Evolutionary conservation across 2,329 filamentous ascomycete genomes (phyloP), one percentile per base, ranked within the genome.

Genomic region (Fusarium austroafricanum): DNA sequence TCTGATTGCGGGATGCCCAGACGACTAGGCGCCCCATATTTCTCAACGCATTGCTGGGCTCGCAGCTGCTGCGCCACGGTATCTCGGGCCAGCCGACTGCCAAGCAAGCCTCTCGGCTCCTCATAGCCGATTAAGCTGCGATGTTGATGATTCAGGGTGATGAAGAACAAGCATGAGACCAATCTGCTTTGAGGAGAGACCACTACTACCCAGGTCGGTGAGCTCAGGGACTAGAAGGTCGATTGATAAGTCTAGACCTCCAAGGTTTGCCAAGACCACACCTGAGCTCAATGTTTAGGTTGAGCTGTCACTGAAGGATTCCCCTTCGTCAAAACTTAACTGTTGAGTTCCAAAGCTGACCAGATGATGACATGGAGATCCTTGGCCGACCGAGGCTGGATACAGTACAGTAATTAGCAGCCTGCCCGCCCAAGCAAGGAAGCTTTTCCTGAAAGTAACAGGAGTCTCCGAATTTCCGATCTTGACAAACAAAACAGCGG

Each of bases 71-170:
- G 68, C 72, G 72, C 72, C 72, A 72, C 71, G 76, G 67, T 37
- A 67, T 72, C 33, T 75, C 67, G 71, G 72, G 62, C 65, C 64
- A 72, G 56, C 72, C 71, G 72, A 74, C 58, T 72, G 72, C 72
- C 72, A 74, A 74, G 72, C 63, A 69, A 73, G 71, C 67, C 71
- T 73, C 72, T 74, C 72, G 72, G 72, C 72, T 74, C 61, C 61
- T 73, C 71, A 69, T 74, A 73, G 70, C 72, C 72, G 72, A 71
- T 60, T 55, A 49, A 71, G 61, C 50, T 68, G 59, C 63, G 63
- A 74, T 68, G 59, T 67, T 51, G 61, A 67, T 53, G 61, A 61
- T 68, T 65, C 49, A 67, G 56, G 52, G 45, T 64, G 64, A 67
- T 71, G 49, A 33, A 65, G 68, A 46, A 68, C 49, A 35, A 52